These are phyloP conservation scores for Tolypocladium album DNA, from an alignment of 2,329 filamentous ascomycete genomes.

Conservation along the genomic window DNA sequence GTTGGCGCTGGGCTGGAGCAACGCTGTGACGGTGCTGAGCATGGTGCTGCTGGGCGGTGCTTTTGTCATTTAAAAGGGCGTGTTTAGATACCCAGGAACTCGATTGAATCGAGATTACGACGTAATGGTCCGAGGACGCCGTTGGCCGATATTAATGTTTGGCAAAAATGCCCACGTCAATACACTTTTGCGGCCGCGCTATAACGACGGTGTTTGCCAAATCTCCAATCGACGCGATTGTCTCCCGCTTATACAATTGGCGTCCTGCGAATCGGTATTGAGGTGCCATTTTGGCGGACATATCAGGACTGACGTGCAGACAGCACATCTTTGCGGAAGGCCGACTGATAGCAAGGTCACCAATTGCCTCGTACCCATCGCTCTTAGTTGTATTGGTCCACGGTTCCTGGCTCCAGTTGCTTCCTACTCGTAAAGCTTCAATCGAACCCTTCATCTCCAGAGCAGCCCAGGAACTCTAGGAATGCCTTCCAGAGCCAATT, in stretches of 20 bases:
- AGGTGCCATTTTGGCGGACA: too few relatives aligned
- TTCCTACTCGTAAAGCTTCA: background rate
- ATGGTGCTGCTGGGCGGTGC: constrained; percentile 18
- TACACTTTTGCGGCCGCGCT: background rate
- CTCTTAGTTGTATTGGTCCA: background rate
- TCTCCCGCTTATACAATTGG: too few relatives aligned
- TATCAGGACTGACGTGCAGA: background rate
- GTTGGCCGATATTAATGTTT: background rate
- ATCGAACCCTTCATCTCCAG: background rate
- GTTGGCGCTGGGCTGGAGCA: constrained; percentile 9
- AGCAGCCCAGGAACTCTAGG: background rate
- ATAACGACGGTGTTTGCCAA: background rate
- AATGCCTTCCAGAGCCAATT: background rate
- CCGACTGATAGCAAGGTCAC: background rate
- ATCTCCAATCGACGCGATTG: background rate
- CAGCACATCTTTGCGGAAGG: background rate
- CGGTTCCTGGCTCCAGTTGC: background rate
- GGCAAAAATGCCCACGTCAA: background rate
- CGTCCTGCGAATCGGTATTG: too few relatives aligned
- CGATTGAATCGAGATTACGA: background rate
- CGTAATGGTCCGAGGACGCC: background rate
- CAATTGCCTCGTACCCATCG: background rate
- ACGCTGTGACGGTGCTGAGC: constrained; percentile 12
- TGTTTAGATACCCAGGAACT: background rate
- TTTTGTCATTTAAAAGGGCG: background rate